These are phyloP conservation scores for Cyclocybe cylindracea DNA, from an alignment of 768 basidiomycete genomes.

Conservation along the genomic window DNA sequence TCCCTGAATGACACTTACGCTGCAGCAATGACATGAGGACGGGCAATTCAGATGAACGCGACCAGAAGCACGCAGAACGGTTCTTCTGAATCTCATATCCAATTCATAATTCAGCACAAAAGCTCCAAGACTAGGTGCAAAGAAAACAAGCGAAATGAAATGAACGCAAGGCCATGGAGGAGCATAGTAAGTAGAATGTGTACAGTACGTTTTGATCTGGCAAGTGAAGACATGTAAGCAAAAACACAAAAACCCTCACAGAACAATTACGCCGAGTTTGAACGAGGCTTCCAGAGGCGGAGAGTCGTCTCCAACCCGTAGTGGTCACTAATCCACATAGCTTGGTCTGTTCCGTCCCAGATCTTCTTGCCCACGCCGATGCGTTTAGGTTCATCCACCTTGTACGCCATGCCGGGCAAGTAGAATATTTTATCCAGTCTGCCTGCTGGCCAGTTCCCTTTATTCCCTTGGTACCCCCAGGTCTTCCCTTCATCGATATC, in stretches of 20 bases:
- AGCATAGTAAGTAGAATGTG: too few species aligned
- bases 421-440: constrained; percentile 72
- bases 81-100: too few species aligned
- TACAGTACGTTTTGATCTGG: too few species aligned
- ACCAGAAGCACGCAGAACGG: too few species aligned
- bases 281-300: constrained; percentile 13
- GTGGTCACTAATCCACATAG: constrained; percentile 66
- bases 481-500: constrained; percentile 53
- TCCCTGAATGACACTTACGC: too few species aligned
- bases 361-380: constrained; percentile 60
- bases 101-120: too few species aligned
- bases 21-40: too few species aligned
- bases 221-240: neutral
- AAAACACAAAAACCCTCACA: neutral
- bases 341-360: constrained; percentile 28
- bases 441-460: constrained; percentile 43
- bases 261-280: neutral
- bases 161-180: too few species aligned
- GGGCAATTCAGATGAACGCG: too few species aligned
- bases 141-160: too few species aligned
- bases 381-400: constrained; percentile 51
- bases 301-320: constrained; percentile 55
- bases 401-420: constrained; percentile 46
- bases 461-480: constrained; percentile 68
- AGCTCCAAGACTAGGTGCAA: too few species aligned